Base-by-base conservation (phyloP, 2,329 filamentous ascomycete species). In the Sclerotinia nivalis region DNA sequence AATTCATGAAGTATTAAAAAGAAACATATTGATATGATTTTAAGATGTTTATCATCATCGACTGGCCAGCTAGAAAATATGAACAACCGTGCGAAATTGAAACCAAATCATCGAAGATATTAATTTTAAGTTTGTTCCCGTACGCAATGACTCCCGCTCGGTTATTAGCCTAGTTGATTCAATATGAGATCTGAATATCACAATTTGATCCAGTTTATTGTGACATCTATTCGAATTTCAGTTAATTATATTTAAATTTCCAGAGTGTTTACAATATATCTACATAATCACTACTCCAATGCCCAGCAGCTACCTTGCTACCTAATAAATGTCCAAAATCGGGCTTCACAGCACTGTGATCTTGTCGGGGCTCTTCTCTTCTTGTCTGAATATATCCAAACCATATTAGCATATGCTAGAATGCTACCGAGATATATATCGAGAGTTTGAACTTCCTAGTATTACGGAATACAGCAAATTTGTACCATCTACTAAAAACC, bases 61-160 rank as follows among this genome's bases (percentile, higher is more conserved):
- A 34, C 25, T 34, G 20, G 8, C 4, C 12, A 31, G 25, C 50
- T 31, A 28, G 2, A 52, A 15, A 20, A 47, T 22, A 49, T n/a
- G 20, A 31, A 18, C 15, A 34, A 49, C 60, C 60, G 31, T 64
- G 60, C 45, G 60, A 64, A 64, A 37, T 50, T 64, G 60, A 64
- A 64, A 64, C 60, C 31, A 62, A 50, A 50, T 62, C n/a, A 62
- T 62, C 45, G 45, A 50, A 50, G 37, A 64, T 28, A 50, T 64
- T 22, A 25, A 50, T 40, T 45, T 20, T 15, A 64, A 37, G 2
- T 1, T 50, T 25, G 20, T 25, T 34, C 20, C 20, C 45, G 18
- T 25, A 62, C 59, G 43, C 59, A 18, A n/a, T 61, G 43, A 49
- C 59, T 60, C 43, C 59, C 59, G 59, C 59, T 61, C 22, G 43